Base-by-base conservation (phyloP, 2,329 filamentous ascomycete genomes). In the Furcasterigmium sp. region DNA sequence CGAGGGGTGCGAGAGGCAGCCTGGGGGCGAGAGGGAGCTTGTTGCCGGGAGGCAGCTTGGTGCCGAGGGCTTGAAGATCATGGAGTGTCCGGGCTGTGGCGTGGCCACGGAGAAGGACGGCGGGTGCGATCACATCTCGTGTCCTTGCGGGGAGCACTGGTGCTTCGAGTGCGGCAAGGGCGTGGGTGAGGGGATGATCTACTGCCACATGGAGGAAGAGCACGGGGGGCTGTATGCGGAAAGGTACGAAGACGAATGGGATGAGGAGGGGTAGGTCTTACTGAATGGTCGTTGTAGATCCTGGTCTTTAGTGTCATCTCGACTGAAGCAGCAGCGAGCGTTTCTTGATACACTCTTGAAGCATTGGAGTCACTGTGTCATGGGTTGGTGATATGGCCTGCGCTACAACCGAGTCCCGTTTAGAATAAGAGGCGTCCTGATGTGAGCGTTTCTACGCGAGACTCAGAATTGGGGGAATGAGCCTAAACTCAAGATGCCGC, bases 41-140 rank as follows among this genome's bases (percentile, higher is more conserved):
- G 56, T 55, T 0, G 76, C 67, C 47, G 25, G 46, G 46, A 48
- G 46, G 47, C 13, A 50, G 34, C 34, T 46, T 37, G 25, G 46
- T 13, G 37, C 28, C 36, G 17, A 34, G 14, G 14, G 20, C 9
- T 17, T 38, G 37, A 30, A 20, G 15, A 51, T 59, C 25, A 56
- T 52, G 44, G 35, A 53, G 0, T 73, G 67, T 47, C 67, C 66
- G 2, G 53, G 56, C 1, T 70, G 68, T 41, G 54, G 53, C 3
- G 57, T 57, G 2, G 51, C 57, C 41, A 68, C 65, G 8, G 47
- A 67, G 48, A 67, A 63, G 52, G 48, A 56, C 15, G 48, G 51
- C 3, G 67, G 67, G 1, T 69, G 66, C 36, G 61, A 61, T 18
- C 67, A 71, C 46, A 69, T 70, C 47, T 51, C 18, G n/a, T 37